These are phyloP conservation scores for Protomyces macrosporus DNA, from an alignment of 1,139 yeast species.

Conservation along the genomic window DNA sequence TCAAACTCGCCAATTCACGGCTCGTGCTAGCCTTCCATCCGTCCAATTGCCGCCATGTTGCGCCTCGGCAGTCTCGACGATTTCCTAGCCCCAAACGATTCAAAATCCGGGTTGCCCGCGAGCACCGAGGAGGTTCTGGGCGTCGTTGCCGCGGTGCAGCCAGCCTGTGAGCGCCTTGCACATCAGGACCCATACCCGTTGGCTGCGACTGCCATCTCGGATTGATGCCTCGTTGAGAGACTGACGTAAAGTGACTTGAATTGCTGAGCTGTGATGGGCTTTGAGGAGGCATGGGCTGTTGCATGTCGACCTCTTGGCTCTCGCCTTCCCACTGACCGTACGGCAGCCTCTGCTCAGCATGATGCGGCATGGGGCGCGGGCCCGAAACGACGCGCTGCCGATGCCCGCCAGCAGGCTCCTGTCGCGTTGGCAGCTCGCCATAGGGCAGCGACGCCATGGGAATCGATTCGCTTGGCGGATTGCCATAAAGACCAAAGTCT, in stretches of 20 bases:
- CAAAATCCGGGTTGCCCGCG: slow-evolving; percentile 25
- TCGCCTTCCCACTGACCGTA: slow-evolving; percentile 6
- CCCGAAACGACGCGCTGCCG: slow-evolving; percentile 5
- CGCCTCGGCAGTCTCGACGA: slow-evolving; percentile 6
- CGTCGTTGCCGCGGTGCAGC: slow-evolving; percentile 5
- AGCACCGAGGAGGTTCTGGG: slow-evolving; percentile 3
- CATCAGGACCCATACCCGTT: not conserved
- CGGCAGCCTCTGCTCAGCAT: slow-evolving; percentile 12
- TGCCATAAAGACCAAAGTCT: too few relatives aligned
- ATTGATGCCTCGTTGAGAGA: slow-evolving; percentile 22
- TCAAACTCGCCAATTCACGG: too few relatives aligned
- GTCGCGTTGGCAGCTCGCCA: not conserved
- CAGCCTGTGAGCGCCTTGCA: not conserved
- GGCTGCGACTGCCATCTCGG: slow-evolving; percentile 11
- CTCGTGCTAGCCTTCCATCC: too few relatives aligned
- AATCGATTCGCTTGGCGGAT: too few relatives aligned
- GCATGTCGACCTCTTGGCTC: not conserved
- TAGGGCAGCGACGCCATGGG: too few relatives aligned
- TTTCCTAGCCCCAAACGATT: slow-evolving; percentile 1
- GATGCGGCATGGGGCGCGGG: slow-evolving; percentile 19
- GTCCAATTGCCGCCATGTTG: not conserved
- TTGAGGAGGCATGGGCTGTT: slow-evolving; percentile 13
- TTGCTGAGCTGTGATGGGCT: slow-evolving; percentile 14
- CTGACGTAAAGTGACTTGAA: slow-evolving; percentile 18
- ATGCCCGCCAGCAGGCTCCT: not conserved